Evolutionary conservation across 371 early-diverging fungal genomes (phyloP).

Genomic region (Lichtheimia ramosa): DNA sequence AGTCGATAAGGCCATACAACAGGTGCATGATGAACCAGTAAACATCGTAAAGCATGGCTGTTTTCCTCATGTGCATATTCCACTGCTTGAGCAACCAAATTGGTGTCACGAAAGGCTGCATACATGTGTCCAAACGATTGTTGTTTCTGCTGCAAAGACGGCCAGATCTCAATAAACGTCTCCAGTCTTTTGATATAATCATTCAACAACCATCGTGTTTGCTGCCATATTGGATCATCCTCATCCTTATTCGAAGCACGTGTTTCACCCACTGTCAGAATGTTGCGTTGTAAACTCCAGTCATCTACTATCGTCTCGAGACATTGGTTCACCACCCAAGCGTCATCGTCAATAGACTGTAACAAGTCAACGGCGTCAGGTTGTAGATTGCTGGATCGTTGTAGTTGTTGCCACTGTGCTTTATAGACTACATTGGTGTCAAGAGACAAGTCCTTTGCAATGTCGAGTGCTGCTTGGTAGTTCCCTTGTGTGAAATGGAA

Average conservation of each 20-base stretch:
- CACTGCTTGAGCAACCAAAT: slow-evolving; percentile 63
- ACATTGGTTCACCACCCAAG: slow-evolving; percentile 65
- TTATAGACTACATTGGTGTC: slow-evolving; percentile 66
- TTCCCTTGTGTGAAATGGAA: slow-evolving; percentile 47
- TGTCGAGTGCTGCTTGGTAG: slow-evolving; percentile 64
- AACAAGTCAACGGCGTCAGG: slow-evolving; percentile 49
- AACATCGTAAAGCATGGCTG: slow-evolving; percentile 53
- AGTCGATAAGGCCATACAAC: slow-evolving; percentile 62
- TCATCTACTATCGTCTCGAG: slow-evolving; percentile 35
- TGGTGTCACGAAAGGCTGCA: slow-evolving; percentile 61
- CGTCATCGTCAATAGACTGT: slow-evolving; percentile 52
- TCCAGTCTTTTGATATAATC: slow-evolving; percentile 69
- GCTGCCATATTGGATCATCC: slow-evolving; percentile 25
- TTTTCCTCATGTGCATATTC: slow-evolving; percentile 62
- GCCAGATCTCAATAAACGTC: slow-evolving; percentile 60
- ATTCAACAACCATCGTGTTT: slow-evolving; percentile 55
- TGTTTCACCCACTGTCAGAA: slow-evolving; percentile 58
- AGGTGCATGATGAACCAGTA: slow-evolving; percentile 65
- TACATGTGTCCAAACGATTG: slow-evolving; percentile 35
- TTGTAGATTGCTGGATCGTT: slow-evolving; percentile 17
- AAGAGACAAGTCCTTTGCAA: slow-evolving; percentile 56
- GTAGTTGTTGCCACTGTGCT: slow-evolving; percentile 54
- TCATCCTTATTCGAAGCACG: slow-evolving; percentile 46
- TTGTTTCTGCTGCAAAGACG: slow-evolving; percentile 10
- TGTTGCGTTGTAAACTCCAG: slow-evolving; percentile 33